Conservation (phyloP, 768 basidiomycete species). For the Amanita inopinata region DNA sequence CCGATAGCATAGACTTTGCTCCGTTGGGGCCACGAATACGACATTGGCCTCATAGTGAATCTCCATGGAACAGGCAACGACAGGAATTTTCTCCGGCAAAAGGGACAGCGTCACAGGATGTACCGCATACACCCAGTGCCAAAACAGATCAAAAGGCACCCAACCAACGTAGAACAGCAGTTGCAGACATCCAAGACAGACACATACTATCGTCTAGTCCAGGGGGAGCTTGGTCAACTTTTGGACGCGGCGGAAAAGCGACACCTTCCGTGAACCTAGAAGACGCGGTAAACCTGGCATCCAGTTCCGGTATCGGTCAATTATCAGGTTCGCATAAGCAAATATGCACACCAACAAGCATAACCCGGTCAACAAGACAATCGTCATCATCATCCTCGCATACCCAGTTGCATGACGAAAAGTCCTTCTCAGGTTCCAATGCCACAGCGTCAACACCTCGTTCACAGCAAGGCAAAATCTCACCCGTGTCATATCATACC, state of each 20-base stretch:
- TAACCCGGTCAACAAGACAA: not conserved
- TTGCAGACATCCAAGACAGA: too few species aligned
- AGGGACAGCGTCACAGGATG: too few species aligned
- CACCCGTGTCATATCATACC: constrained; percentile 20
- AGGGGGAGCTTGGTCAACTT: constrained; percentile 7
- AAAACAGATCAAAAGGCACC: not conserved
- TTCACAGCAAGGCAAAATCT: constrained; percentile 25
- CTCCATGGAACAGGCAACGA: too few species aligned
- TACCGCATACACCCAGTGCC: not conserved
- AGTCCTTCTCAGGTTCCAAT: constrained; percentile 8
- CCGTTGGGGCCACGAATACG: constrained; percentile 3
- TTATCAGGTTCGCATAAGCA: not conserved
- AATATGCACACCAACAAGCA: constrained; percentile 2
- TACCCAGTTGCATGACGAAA: constrained; percentile 6
- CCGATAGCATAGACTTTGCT: not conserved
- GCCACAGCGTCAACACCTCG: constrained; percentile 20
- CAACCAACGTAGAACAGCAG: too few species aligned
- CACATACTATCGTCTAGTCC: not conserved
- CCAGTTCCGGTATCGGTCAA: too few species aligned
- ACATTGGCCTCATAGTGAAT: not conserved
- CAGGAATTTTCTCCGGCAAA: too few species aligned
- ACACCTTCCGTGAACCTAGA: not conserved
- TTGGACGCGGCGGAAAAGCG: constrained; percentile 1
- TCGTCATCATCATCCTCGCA: constrained; percentile 2
- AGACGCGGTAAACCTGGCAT: not conserved